Evolutionary conservation across 23 red algal genomes (phyloP).

Genomic region (Gracilariopsis chorda): DNA sequence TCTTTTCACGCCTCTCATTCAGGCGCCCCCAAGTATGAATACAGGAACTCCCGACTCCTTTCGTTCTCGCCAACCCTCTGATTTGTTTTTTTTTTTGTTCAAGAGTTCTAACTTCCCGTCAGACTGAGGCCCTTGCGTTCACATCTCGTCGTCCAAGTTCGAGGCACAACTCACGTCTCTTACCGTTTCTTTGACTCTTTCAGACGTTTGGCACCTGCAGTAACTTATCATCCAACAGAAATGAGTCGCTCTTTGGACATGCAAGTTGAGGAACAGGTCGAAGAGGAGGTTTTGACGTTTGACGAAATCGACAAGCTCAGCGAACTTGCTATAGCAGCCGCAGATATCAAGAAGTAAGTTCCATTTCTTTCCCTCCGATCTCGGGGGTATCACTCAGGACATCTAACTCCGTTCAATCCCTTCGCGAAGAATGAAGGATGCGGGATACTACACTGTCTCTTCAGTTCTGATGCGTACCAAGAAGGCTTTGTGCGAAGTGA

Average conservation of each 20-base stretch:
- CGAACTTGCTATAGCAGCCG: conserved; percentile 67
- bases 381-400: too few species aligned
- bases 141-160: too few species aligned
- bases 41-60: too few species aligned
- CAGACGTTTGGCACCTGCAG: not conserved
- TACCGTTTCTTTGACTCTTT: not conserved
- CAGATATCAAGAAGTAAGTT: conserved; percentile 89
- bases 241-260: conserved; percentile 22
- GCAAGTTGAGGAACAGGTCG: not conserved
- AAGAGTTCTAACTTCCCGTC: too few species aligned
- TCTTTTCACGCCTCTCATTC: too few species aligned
- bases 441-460: conserved; percentile 80
- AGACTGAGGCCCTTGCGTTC: too few species aligned
- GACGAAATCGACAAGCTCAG: conserved; percentile 87
- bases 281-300: conserved; percentile 17
- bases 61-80: too few species aligned
- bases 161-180: too few species aligned
- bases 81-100: too few species aligned
- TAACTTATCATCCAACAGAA: not conserved
- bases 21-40: too few species aligned
- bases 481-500: conserved; percentile 72
- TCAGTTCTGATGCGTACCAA: conserved; percentile 79
- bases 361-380: not conserved
- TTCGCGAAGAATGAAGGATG: conserved; percentile 85
- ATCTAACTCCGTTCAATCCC: not conserved